phyloP scores from a whole-genome alignment of 2,329 filamentous ascomycete species.

The Paraconiothyrium brasiliense region DNA sequence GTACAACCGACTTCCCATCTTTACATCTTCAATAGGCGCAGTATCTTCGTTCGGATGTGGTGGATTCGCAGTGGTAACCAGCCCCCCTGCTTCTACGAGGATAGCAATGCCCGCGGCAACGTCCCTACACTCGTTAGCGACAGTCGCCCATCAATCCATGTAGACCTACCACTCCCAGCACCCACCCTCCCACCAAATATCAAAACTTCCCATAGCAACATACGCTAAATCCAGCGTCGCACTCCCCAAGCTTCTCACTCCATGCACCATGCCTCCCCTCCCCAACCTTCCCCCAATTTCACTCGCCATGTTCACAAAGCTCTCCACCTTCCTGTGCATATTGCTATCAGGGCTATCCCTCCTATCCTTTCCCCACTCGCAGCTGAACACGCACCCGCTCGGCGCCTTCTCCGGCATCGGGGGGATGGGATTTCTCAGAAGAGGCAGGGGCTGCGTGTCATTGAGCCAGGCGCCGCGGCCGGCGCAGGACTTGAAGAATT shows the following conservation, averaged over 20 bases:
- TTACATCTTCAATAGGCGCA: constrained; percentile 66
- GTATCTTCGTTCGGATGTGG: constrained; percentile 62
- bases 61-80: constrained; percentile 78
- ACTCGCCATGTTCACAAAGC: constrained; percentile 77
- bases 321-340: constrained; percentile 75
- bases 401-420: constrained; percentile 72
- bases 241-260: constrained; percentile 74
- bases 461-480: constrained; percentile 76
- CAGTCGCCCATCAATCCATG: not conserved
- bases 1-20: constrained; percentile 74
- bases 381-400: constrained; percentile 75
- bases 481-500: constrained; percentile 73
- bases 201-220: constrained; percentile 76
- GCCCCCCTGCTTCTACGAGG: constrained; percentile 75
- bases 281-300: constrained; percentile 70
- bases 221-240: constrained; percentile 80
- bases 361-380: constrained; percentile 83
- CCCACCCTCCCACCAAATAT: constrained; percentile 85
- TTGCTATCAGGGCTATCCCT: constrained; percentile 73
- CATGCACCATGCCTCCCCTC: constrained; percentile 81
- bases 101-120: constrained; percentile 80
- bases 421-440: constrained; percentile 69
- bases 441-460: constrained; percentile 69
- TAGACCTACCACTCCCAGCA: constrained; percentile 77
- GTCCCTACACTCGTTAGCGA: constrained; percentile 61